Evolutionary conservation across 148 eudicot species (phyloP).

Genomic region (Chenopodium berlandieri): DNA sequence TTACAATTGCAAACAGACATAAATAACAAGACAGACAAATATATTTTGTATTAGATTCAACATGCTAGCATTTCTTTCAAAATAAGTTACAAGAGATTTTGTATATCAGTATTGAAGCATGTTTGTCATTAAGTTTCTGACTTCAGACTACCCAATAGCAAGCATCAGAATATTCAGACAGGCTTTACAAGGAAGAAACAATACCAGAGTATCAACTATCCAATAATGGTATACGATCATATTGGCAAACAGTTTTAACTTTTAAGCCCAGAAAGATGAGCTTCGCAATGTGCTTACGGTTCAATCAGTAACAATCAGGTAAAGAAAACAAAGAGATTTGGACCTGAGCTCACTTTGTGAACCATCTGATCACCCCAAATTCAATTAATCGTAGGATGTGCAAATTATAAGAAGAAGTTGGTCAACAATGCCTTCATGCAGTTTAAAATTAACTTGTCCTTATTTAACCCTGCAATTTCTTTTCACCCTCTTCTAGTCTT

Average conservation of each 20-base stretch:
- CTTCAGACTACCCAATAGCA: neutral
- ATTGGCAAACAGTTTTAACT: neutral
- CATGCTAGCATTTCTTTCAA: neutral
- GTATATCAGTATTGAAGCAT: neutral
- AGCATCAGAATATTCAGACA: neutral
- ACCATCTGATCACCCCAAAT: neutral
- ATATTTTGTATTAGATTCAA: slow-evolving; percentile 4
- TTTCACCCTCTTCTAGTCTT: neutral
- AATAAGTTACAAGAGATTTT: neutral
- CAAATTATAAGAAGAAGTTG: neutral
- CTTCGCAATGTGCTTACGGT: neutral
- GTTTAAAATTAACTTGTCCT: neutral
- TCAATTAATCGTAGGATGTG: neutral
- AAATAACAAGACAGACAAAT: slow-evolving; percentile 8
- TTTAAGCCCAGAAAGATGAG: neutral
- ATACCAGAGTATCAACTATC: neutral
- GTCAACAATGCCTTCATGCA: neutral
- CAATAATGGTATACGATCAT: neutral
- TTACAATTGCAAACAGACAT: neutral
- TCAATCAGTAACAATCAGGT: neutral
- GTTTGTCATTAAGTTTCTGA: neutral
- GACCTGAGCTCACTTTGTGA: neutral
- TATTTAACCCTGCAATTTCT: neutral
- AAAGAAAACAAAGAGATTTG: neutral
- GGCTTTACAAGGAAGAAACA: neutral